Base-by-base conservation (phyloP, 2,329 filamentous ascomycete genomes). In the Pseudocercospora crystallina region DNA sequence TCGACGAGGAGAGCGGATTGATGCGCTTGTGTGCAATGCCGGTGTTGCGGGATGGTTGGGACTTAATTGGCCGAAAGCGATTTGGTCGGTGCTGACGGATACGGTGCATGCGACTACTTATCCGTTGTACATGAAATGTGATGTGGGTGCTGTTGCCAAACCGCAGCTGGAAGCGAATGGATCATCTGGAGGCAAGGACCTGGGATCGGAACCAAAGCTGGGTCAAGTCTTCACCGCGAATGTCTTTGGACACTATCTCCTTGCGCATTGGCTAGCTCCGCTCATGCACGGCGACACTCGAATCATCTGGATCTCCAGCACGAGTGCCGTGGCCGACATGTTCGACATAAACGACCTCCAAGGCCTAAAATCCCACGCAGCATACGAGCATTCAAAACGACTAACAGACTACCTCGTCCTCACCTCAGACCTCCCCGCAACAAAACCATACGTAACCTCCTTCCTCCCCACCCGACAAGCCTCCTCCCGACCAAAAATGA, bases 161-260 rank as follows among this genome's bases (percentile, higher is more conserved):
- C 70, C 73, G 8, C 79, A 90, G 65, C 73, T 79, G 11, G 17
- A 45, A 12, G 33, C 31, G n/a, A 13, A 50, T 58, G 20, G 14
- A 45, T 13, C 58, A 58, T 5, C 41, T 20, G 34, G 42, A 42
- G 15, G 17, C 20, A 17, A 40, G 10, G 36, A 55, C 3, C 36
- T 32, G 8, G 40, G 44, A 9, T 61, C 72, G 12, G 80, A 84
- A 51, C 84, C 86, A 0, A 73, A 76, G 5, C 74, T 99, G 0
- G 91, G 90, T 2, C 80, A 89, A 59, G 83, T 96, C 13, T 99
- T 97, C 68, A 87, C 86, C 67, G 86, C 92, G 43, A 97, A 97
- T 66, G 80, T 96, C 29, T 97, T 99, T 66, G 94, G 94, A 0
- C 94, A 99, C 73, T 97, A 99, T 68, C 74, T 96, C 64, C 82